Evolutionary conservation across 352 stramenopile genomes (phyloP).

Genomic region (Phytophthora ramorum): DNA sequence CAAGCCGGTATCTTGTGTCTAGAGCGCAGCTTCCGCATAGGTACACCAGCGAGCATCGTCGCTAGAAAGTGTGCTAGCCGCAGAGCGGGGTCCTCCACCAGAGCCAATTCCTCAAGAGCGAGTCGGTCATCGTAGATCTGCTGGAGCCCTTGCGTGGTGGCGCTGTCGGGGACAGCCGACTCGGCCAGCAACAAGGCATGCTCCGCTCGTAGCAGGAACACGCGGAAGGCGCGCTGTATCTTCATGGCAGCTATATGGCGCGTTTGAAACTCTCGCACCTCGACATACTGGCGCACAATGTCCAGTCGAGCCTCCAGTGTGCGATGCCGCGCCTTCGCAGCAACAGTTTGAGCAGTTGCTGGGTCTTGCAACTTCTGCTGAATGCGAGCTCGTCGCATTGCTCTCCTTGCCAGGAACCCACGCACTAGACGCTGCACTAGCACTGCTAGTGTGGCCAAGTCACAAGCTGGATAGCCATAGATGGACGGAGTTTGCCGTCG

Average conservation of each 20-base stretch:
- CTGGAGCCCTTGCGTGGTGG: constrained; percentile 49
- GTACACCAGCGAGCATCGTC: constrained; percentile 67
- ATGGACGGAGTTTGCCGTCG: constrained; percentile 53
- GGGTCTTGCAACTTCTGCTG: constrained; percentile 37
- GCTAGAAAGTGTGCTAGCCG: constrained; percentile 68
- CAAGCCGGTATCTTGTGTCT: constrained; percentile 58
- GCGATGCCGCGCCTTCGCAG: constrained; percentile 21
- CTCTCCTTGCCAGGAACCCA: constrained; percentile 52
- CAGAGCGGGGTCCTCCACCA: constrained; percentile 49
- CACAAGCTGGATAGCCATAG: constrained; percentile 45
- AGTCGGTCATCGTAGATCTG: constrained; percentile 63
- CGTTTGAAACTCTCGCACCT: constrained; percentile 63
- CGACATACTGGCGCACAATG: constrained; percentile 59
- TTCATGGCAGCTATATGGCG: constrained; percentile 56
- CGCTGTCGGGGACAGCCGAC: constrained; percentile 55
- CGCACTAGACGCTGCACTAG: constrained; percentile 57
- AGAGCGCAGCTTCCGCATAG: constrained; percentile 64
- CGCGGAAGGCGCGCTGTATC: constrained; percentile 65
- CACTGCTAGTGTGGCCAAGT: constrained; percentile 44
- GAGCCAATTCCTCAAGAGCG: constrained; percentile 64
- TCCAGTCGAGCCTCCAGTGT: constrained; percentile 48
- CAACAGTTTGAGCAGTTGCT: constrained; percentile 27
- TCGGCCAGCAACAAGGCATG: constrained; percentile 63
- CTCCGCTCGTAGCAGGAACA: constrained; percentile 50
- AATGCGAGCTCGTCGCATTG: constrained; percentile 19